Base-by-base conservation (phyloP, 108 stramenopile genomes). In the Pseudonitzschia multistriata region DNA sequence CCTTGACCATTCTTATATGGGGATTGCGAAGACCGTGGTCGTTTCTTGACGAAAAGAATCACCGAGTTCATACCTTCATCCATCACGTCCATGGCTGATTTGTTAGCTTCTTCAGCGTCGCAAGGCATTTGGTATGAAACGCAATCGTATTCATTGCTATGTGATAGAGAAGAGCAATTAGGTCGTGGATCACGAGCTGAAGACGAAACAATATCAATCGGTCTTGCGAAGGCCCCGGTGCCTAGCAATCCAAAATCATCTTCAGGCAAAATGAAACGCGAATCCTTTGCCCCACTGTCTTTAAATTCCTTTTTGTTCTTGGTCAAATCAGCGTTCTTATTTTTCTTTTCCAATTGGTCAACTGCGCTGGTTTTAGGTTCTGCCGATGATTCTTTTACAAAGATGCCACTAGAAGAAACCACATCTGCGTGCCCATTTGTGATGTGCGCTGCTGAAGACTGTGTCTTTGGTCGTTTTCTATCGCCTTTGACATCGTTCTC, bases 231-330 rank as follows among this genome's bases (percentile, higher is more conserved):
- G 6, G 62, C 79, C 25, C 83, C 83, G 8, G 45, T 35, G 17
- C 79, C 83, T 14, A 80, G 47, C 0, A 84, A 30, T 36, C 83
- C 83, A 56, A 70, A 84, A 64, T 83, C 83, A 50, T 83, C 83
- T 17, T 70, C 68, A 27, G n/a, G 19, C 57, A 59, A 34, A 21
- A 59, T 7, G 31, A 59, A 33, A 6, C 57, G 33, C 3, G 31
- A 19, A n/a, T 30, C 33, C n/a, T 33, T 21, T 3, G 10, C 3
- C 14, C 29, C 31, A 17, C 11, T 36, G 35, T 3, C 31, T 30
- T 59, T 59, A 19, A 5, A 21, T 7, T 33, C 57, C 5, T n/a
- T 29, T 33, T 10, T 36, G n/a, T 13, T 34, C 10, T 33, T 59
- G 7, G 13, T 21, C n/a, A 33, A 11, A 34, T 34, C 21, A 59